Evolutionary conservation across 352 stramenopile species (phyloP).

Genomic region (Phytophthora meadii): DNA sequence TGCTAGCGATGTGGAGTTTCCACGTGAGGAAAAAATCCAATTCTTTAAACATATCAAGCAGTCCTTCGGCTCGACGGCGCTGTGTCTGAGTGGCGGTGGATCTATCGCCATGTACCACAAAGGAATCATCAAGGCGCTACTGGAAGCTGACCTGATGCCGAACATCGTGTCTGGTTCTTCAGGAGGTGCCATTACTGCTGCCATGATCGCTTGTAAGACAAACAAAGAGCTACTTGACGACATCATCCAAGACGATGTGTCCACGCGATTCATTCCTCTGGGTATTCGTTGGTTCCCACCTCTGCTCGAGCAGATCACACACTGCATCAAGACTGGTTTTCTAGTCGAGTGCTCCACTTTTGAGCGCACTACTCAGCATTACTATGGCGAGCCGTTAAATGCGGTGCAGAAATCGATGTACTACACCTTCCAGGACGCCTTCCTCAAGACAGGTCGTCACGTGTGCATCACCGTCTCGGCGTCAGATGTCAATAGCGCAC

Average conservation of each 20-base stretch:
- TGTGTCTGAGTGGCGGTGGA: constrained; percentile 94
- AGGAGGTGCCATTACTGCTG: constrained; percentile 91
- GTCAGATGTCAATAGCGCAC: constrained; percentile 85
- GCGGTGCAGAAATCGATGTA: constrained; percentile 54
- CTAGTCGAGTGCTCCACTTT: constrained; percentile 88
- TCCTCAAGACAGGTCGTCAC: constrained; percentile 91
- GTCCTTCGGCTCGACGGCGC: constrained; percentile 90
- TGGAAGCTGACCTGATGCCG: constrained; percentile 90
- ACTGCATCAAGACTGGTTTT: constrained; percentile 92
- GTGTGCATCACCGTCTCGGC: constrained; percentile 95
- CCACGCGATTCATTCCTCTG: constrained; percentile 55
- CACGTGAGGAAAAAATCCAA: constrained; percentile 28
- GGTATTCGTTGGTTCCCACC: constrained; percentile 86
- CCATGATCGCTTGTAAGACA: constrained; percentile 85
- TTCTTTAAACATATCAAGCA: constrained; percentile 77
- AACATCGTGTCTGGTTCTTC: constrained; percentile 95
- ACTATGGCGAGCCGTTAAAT: constrained; percentile 86
- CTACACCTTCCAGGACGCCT: constrained; percentile 95
- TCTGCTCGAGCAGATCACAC: constrained; percentile 84
- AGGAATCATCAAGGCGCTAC: constrained; percentile 91
- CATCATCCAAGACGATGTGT: constrained; percentile 66
- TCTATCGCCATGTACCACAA: constrained; percentile 96
- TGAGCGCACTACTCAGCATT: constrained; percentile 91
- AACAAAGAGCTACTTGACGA: constrained; percentile 85
- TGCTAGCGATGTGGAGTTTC: constrained; percentile 32